Conservation (phyloP, 1,284 basidiomycete species). For the Cryptococcus wingfieldii region DNA sequence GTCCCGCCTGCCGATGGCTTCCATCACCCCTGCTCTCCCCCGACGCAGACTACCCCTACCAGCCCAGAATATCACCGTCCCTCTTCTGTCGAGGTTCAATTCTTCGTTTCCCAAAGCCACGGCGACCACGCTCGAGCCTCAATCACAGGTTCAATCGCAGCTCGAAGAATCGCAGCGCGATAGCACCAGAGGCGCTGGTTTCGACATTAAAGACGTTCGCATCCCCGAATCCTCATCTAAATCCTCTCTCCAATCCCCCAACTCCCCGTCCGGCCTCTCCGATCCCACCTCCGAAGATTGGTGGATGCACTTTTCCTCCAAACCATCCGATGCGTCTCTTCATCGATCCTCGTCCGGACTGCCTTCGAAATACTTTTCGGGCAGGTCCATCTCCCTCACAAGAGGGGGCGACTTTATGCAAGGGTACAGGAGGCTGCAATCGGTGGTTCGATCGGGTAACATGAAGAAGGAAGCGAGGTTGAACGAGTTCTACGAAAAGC, state of each 20-base stretch:
- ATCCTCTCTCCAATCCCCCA: neutral
- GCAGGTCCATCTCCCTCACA: conserved; percentile 6
- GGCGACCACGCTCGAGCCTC: too few relatives aligned
- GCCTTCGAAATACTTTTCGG: conserved; percentile 5
- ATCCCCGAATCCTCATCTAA: neutral
- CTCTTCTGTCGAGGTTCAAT: neutral
- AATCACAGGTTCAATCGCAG: too few relatives aligned
- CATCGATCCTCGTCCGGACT: conserved; percentile 4
- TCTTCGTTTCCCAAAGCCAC: neutral
- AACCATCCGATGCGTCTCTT: neutral
- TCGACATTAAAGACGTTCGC: neutral
- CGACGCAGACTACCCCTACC: neutral
- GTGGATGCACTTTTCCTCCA: conserved; percentile 4
- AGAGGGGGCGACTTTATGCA: conserved; percentile 15
- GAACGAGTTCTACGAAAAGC: conserved; percentile 37
- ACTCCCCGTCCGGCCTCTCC: neutral
- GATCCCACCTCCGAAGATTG: neutral
- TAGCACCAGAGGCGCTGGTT: too few relatives aligned
- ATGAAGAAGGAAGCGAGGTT: conserved; percentile 25
- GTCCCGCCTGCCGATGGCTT: neutral
- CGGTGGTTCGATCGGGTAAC: conserved; percentile 15
- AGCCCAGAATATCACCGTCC: neutral
- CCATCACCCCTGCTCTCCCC: neutral
- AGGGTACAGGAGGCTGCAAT: conserved; percentile 16
- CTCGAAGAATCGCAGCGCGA: too few relatives aligned